A percentile compares a stretch with the other conserved stretches of the same genome.
These are phyloP conservation scores for Naganishia onofrii DNA, from an alignment of 768 basidiomycete species.

Conservation along the genomic window DNA sequence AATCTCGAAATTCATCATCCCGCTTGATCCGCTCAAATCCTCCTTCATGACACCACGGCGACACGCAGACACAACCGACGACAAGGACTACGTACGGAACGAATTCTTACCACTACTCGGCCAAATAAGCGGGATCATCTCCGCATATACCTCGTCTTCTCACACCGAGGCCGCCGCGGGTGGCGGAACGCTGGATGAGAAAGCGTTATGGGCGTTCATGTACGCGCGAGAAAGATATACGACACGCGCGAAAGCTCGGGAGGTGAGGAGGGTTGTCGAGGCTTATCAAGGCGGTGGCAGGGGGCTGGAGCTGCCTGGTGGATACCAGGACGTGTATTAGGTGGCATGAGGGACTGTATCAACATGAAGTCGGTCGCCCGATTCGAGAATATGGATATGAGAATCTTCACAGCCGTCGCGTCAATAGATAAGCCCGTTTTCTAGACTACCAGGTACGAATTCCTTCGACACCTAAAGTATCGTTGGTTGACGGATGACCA, in stretches of 20 bases:
- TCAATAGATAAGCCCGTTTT: neutral
- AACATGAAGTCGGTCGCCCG: too few species aligned
- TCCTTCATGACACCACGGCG: neutral
- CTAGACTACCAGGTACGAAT: neutral
- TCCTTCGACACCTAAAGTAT: neutral
- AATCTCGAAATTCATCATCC: slow-evolving; percentile 31
- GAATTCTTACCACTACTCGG: slow-evolving; percentile 23
- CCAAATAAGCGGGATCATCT: slow-evolving; percentile 23
- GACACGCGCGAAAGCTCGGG: slow-evolving; percentile 8
- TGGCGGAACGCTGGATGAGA: slow-evolving; percentile 13
- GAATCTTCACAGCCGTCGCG: too few species aligned
- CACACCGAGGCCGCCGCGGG: neutral
- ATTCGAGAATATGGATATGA: too few species aligned
- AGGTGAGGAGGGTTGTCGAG: slow-evolving; percentile 24
- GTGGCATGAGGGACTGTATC: neutral
- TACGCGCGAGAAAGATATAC: slow-evolving; percentile 27
- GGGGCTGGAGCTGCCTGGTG: slow-evolving; percentile 31
- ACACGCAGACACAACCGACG: neutral
- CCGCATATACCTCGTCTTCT: neutral
- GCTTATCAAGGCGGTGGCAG: slow-evolving; percentile 34
- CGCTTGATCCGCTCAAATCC: slow-evolving; percentile 24
- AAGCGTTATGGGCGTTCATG: slow-evolving; percentile 35
- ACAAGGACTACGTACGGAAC: neutral
- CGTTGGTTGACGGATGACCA: too few species aligned
- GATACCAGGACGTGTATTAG: neutral